A percentile compares a stretch with the other conserved stretches of the same genome.
phyloP scores from a whole-genome alignment of 2,329 filamentous ascomycete genomes.

The Apiospora arundinis region DNA sequence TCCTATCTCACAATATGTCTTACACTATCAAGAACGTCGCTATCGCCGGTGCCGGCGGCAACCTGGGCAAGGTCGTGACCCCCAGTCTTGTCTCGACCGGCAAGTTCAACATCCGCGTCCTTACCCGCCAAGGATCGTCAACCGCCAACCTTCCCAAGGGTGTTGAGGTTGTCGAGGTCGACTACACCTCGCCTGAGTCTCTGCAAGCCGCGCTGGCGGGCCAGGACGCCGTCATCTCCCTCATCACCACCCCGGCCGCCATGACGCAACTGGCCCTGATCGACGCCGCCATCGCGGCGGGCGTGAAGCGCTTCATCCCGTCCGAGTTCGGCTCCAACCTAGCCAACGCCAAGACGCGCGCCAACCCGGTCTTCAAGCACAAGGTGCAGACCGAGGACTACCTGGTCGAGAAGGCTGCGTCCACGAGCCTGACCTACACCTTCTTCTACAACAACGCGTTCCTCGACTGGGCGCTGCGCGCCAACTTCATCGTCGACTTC shows the following conservation, averaged over 20 bases:
- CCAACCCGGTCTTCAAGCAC: conserved; percentile 28
- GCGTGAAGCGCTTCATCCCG: conserved; percentile 67
- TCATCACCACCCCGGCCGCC: conserved; percentile 45
- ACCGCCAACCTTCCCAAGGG: conserved; percentile 38
- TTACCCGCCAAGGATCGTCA: conserved; percentile 54
- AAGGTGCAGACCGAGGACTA: conserved; percentile 27
- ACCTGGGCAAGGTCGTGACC: conserved; percentile 46
- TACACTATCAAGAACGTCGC: conserved; percentile 25
- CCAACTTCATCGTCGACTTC: conserved; percentile 25
- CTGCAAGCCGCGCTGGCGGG: conserved; percentile 58
- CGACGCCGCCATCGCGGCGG: conserved; percentile 63
- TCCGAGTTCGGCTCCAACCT: conserved; percentile 59
- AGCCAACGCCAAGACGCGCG: conserved; percentile 25
- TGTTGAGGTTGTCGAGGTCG: conserved; percentile 50
- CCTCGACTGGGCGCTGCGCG: conserved; percentile 27
- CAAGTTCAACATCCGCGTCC: conserved; percentile 57
- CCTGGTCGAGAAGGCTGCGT: conserved; percentile 23
- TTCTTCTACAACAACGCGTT: conserved; percentile 46
- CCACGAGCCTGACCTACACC: conserved; percentile 34
- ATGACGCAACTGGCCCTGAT: conserved; percentile 58
- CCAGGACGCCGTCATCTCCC: conserved; percentile 61
- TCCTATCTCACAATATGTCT: background rate
- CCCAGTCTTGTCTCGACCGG: conserved; percentile 41
- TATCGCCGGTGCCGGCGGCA: conserved; percentile 28
- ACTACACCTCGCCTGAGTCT: conserved; percentile 52